Evolutionary conservation across 345 rosid genomes (phyloP), one percentile per base, ranked within the genome.

Genomic region (Pistacia integerrima): DNA sequence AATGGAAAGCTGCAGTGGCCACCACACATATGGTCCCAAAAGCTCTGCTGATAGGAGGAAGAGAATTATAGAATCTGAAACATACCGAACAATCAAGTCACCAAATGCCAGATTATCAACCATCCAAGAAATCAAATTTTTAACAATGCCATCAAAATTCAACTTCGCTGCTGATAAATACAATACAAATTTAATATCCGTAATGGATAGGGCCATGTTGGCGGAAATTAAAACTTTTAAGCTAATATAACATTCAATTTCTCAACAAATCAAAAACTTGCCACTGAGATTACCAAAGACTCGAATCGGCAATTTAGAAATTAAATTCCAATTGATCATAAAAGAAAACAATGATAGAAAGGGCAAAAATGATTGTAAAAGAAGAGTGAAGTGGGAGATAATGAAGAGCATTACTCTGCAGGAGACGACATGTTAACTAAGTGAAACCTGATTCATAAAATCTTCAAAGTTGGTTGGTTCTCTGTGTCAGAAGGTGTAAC

Each of bases 41-140:
- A 75, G 91, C 98, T 81, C 89, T 96, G 78, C 87, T 92, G 77
- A 93, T 85, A 0, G 98, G 98, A 54, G 97, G 98, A 75, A 93
- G 97, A 20, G 99, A 93, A 62, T 87, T 78, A 73, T 93, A 96
- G 82, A 65, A 96, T 83, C 99, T 95, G 91, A 78, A 86, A 76
- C 46, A n/a, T 57, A 9, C 13, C 36, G 22, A 52, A 64, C 18
- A 52, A 54, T 64, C 35, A 63, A 51, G 20, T 3, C 8, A 30
- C 30, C 35, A 33, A 30, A n/a, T 5, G 59, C 2, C 17, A 20
- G 41, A 9, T 59, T 4, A 59, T 38, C 41, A 38, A 38, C 7
- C 46, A 41, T 41, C 64, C 18, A 28, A 58, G 1, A 59, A 22
- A 58, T 22, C 64, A 72, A 58, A 1, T 9, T 54, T 33, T 18